Conservation (phyloP, 2,329 filamentous ascomycete species). For the Phialophora verrucosa region DNA sequence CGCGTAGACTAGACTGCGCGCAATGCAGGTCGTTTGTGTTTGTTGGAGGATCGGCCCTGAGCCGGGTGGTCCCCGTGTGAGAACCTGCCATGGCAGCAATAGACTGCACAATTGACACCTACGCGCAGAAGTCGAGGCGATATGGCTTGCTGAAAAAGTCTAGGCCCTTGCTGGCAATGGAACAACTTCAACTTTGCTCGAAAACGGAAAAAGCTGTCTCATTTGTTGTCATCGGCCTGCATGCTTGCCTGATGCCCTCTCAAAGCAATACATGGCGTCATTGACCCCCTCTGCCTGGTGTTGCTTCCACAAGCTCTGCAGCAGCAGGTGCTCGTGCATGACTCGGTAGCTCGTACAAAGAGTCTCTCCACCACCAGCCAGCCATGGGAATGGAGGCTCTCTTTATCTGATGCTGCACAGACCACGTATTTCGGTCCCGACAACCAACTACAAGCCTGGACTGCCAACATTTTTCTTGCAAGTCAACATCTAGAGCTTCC, state of each 20-base stretch:
- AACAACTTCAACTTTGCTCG: neutral
- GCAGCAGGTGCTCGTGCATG: neutral
- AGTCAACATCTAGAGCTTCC: neutral
- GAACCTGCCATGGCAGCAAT: neutral
- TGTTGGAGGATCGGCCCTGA: neutral
- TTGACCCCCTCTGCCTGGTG: neutral
- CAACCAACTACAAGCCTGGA: neutral
- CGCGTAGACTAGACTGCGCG: neutral
- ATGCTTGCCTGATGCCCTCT: neutral
- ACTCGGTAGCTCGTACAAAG: neutral
- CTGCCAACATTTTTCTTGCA: slow-evolving; percentile 1
- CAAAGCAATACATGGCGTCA: slow-evolving; percentile 8
- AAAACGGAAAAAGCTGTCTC: neutral
- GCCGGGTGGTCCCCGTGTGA: neutral
- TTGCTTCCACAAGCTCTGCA: neutral
- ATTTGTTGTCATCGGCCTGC: slow-evolving; percentile 5
- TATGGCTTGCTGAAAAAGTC: neutral
- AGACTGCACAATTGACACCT: neutral
- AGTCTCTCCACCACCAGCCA: neutral
- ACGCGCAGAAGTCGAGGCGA: neutral
- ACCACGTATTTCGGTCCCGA: neutral
- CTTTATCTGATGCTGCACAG: neutral
- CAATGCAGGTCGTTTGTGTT: neutral
- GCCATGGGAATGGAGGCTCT: neutral
- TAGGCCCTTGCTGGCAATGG: neutral